These are phyloP conservation scores for Penicillium brevicompactum DNA, from an alignment of 2,329 filamentous ascomycete species.

Conservation along the genomic window DNA sequence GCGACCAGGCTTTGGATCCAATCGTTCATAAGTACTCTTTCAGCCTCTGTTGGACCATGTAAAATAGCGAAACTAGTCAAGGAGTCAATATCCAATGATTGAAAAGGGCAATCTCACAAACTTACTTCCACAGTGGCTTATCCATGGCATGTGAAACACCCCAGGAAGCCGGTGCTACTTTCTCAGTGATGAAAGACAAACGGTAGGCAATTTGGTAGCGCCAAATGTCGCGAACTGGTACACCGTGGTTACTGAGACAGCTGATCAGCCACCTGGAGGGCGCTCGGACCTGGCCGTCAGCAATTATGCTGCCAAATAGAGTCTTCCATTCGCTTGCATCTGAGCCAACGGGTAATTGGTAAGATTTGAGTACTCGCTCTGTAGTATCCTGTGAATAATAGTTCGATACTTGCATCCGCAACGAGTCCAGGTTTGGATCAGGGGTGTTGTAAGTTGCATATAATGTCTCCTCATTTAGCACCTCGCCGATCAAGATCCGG, in stretches of 20 bases:
- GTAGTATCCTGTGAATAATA: constrained; percentile 48
- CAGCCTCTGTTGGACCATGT: constrained; percentile 40
- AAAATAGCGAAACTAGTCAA: constrained; percentile 39
- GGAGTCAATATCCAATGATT: not conserved
- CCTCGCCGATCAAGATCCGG: constrained; percentile 47
- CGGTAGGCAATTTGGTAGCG: constrained; percentile 47
- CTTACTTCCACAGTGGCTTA: constrained; percentile 48
- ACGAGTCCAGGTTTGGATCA: constrained; percentile 33
- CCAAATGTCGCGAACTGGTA: constrained; percentile 41
- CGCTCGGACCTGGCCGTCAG: constrained; percentile 26
- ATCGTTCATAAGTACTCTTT: constrained; percentile 40
- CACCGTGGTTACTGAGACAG: constrained; percentile 32
- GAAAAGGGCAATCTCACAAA: not conserved
- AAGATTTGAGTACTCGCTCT: constrained; percentile 39
- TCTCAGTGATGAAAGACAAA: constrained; percentile 46
- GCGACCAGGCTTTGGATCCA: constrained; percentile 44
- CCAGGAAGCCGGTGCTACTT: constrained; percentile 37
- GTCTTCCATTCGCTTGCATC: constrained; percentile 40
- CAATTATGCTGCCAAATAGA: constrained; percentile 44
- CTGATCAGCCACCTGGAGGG: constrained; percentile 22
- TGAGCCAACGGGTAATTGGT: constrained; percentile 34
- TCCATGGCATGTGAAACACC: constrained; percentile 45
- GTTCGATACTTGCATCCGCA: constrained; percentile 44
- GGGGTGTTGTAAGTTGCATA: constrained; percentile 47
- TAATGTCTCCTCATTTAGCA: constrained; percentile 48